These are phyloP conservation scores for Pyronema omphalodes DNA, from an alignment of 495 filamentous ascomycete genomes.

Conservation along the genomic window DNA sequence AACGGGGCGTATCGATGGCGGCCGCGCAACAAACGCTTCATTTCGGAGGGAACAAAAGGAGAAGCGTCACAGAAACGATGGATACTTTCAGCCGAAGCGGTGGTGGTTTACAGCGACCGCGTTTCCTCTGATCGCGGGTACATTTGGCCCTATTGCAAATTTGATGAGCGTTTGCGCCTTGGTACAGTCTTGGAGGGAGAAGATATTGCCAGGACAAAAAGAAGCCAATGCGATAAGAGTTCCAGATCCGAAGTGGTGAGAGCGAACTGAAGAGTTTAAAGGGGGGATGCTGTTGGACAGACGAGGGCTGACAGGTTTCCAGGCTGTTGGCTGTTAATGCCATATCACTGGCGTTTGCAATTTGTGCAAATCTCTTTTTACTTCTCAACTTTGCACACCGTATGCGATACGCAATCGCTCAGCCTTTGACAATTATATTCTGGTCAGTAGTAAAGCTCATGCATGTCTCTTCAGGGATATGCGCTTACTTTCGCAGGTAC, in stretches of 20 bases:
- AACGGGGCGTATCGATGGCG: not conserved
- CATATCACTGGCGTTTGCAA: conserved; percentile 48
- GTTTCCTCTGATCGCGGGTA: conserved; percentile 65
- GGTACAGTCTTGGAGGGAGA: conserved; percentile 52
- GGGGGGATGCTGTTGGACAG: not conserved
- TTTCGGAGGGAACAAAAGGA: not conserved
- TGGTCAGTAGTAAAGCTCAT: conserved; percentile 23
- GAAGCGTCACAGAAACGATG: conserved; percentile 6
- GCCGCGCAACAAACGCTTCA: not conserved
- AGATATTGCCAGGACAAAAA: conserved; percentile 33
- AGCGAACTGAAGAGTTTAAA: not conserved
- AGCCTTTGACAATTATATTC: conserved; percentile 48
- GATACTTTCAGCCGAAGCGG: conserved; percentile 41
- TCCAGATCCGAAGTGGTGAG: conserved; percentile 51
- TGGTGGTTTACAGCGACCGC: conserved; percentile 82
- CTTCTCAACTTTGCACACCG: conserved; percentile 70
- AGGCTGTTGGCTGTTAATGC: conserved; percentile 58
- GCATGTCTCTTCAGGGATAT: not conserved
- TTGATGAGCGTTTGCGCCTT: conserved; percentile 65
- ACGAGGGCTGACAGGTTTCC: not conserved
- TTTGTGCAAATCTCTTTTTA: conserved; percentile 52
- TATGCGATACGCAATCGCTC: conserved; percentile 63
- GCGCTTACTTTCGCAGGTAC: conserved; percentile 26
- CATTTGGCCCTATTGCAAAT: conserved; percentile 67
- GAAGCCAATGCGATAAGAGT: conserved; percentile 35